Percentiles rank a stretch among this genome's conserved stretches.
Conservation (phyloP, 345 rosid genomes). For the Populus alba region DNA sequence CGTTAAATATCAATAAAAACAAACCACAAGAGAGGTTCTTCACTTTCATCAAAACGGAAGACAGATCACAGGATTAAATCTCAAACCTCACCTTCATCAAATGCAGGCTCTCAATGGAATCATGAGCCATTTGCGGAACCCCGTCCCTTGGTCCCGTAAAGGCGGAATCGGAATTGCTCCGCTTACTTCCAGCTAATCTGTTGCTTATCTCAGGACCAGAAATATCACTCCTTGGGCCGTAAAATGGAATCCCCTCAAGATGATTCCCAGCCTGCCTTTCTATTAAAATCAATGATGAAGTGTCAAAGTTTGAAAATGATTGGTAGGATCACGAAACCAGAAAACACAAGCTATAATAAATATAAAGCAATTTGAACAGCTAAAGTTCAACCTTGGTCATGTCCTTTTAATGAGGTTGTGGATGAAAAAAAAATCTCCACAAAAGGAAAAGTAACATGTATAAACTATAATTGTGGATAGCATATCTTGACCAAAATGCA, state of each 20-base stretch:
- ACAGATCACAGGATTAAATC: constrained; percentile 1
- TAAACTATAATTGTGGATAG: neutral
- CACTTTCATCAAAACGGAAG: constrained; percentile 4
- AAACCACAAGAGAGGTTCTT: neutral
- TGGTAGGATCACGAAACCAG: constrained; percentile 4
- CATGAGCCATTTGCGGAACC: constrained; percentile 42
- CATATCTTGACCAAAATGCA: neutral
- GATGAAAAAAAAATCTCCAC: neutral
- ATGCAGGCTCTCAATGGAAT: constrained; percentile 65
- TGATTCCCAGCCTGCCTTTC: constrained; percentile 66
- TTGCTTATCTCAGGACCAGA: constrained; percentile 65
- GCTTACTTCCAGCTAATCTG: constrained; percentile 63
- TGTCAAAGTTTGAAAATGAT: constrained; percentile 22
- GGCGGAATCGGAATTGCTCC: constrained; percentile 69
- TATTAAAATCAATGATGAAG: constrained; percentile 34
- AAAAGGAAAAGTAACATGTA: neutral
- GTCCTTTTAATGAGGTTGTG: neutral
- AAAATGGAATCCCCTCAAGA: constrained; percentile 84
- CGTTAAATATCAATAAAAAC: constrained; percentile 3
- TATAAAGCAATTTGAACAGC: neutral
- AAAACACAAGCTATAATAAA: constrained; percentile 5
- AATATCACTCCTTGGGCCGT: constrained; percentile 62
- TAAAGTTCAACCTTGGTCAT: constrained; percentile 13
- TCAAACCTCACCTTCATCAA: constrained; percentile 63
- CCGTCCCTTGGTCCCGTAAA: constrained; percentile 48